Evolutionary conservation across 148 eudicot genomes (phyloP).

Genomic region (Rhododendron kiyosumense): DNA sequence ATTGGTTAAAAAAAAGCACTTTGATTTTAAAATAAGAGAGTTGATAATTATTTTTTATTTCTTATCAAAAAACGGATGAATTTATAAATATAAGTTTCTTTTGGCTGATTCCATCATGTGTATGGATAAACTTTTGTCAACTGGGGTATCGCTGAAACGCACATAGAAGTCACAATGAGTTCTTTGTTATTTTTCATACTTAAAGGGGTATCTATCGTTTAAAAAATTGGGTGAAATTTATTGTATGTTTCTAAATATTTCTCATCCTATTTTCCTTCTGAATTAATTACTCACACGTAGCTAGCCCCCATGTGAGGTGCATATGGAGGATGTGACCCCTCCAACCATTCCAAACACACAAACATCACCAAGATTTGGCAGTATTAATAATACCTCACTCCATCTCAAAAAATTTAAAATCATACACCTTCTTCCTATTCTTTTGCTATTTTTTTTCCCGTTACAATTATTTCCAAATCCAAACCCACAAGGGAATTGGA

Average conservation of each 20-base stretch:
- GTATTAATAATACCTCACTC: not conserved
- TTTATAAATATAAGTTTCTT: too few relatives aligned
- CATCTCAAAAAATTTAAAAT: not conserved
- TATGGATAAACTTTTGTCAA: not conserved
- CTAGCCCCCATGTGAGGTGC: conserved; percentile 54
- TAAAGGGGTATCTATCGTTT: not conserved
- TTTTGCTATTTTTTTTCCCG: not conserved
- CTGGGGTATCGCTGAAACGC: too few relatives aligned
- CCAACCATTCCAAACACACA: conserved; percentile 16
- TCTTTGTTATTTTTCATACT: not conserved
- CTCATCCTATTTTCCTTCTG: not conserved
- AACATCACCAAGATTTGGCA: conserved; percentile 13
- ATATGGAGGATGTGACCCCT: conserved; percentile 33
- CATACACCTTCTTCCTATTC: not conserved
- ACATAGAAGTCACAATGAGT: too few relatives aligned
- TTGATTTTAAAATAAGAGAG: not conserved
- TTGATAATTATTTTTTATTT: too few relatives aligned
- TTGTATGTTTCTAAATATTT: not conserved
- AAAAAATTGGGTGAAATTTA: not conserved
- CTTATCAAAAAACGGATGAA: not conserved
- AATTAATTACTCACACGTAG: conserved; percentile 13
- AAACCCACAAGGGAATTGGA: not conserved
- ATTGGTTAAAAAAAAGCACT: too few relatives aligned
- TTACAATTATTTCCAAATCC: not conserved
- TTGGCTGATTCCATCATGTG: not conserved